A percentile compares a stretch with the other conserved stretches of the same genome.
These are phyloP conservation scores for Hanseniaspora hatyaiensis DNA, from an alignment of 805 yeast species.

Conservation along the genomic window DNA sequence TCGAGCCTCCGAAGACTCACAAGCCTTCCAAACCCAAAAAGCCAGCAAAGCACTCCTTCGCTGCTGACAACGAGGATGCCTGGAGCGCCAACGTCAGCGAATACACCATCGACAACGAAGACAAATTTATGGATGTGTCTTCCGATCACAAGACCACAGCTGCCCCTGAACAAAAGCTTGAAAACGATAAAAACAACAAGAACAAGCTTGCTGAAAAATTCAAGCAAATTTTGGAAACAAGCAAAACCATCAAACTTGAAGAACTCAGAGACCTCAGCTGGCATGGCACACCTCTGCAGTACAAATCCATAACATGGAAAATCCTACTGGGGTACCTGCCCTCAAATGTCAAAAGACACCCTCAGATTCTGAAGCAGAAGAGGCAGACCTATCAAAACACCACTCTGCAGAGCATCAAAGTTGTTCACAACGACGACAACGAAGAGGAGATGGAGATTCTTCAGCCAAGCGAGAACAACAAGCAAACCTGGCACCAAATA, in stretches of 20 bases:
- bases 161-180: too few species aligned
- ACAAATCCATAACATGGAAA: slow-evolving; percentile 84
- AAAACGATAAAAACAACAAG: slow-evolving; percentile 21
- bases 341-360: slow-evolving; percentile 66
- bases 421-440: background rate
- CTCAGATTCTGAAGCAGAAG: slow-evolving; percentile 57
- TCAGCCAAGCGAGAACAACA: slow-evolving; percentile 47
- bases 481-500: slow-evolving; percentile 87
- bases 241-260: slow-evolving; percentile 48
- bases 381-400: slow-evolving; percentile 79
- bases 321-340: slow-evolving; percentile 81
- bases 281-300: slow-evolving; percentile 81
- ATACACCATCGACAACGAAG: slow-evolving; percentile 16
- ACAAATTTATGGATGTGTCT: slow-evolving; percentile 1
- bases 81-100: slow-evolving; percentile 13
- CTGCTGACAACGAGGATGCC: slow-evolving; percentile 9
- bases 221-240: slow-evolving; percentile 44
- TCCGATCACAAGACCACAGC: background rate
- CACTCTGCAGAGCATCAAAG: slow-evolving; percentile 25
- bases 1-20: too few species aligned
- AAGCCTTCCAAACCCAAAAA: too few species aligned
- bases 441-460: slow-evolving; percentile 40
- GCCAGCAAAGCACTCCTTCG: too few species aligned
- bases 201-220: slow-evolving; percentile 41
- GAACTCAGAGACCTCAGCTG: slow-evolving; percentile 73